Conservation (phyloP, 2,329 filamentous ascomycete species). For the Ceratocystis eucalypticola region DNA sequence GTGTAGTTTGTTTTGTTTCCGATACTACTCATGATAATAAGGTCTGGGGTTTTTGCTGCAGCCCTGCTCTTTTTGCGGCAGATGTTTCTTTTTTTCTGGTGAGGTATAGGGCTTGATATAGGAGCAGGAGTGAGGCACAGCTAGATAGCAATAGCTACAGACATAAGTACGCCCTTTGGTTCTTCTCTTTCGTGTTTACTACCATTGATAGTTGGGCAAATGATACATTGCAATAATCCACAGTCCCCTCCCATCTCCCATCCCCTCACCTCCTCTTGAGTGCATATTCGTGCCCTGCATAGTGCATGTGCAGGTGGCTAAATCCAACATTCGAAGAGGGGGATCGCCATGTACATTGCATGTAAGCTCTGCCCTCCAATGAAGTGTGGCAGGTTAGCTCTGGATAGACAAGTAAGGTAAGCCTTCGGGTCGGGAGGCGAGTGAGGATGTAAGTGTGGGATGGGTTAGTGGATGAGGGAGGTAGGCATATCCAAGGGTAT, state of each 20-base stretch:
- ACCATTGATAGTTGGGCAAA: too few relatives aligned
- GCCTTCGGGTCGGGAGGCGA: neutral
- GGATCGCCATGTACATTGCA: neutral
- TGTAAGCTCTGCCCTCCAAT: neutral
- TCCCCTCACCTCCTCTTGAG: neutral
- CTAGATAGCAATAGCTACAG: too few relatives aligned
- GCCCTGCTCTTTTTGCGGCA: neutral
- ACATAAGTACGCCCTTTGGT: too few relatives aligned
- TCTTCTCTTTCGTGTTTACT: too few relatives aligned
- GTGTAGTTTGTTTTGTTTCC: neutral
- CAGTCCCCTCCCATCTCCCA: neutral
- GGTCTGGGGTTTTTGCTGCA: neutral
- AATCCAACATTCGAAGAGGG: neutral
- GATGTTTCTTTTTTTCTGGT: neutral
- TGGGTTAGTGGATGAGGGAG: neutral
- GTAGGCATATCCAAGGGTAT: neutral
- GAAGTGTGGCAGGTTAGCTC: neutral
- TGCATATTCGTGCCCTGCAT: conserved; percentile 4
- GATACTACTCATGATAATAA: neutral
- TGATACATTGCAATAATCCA: neutral
- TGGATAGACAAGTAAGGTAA: neutral
- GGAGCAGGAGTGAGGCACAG: neutral
- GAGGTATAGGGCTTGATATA: neutral
- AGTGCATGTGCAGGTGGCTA: neutral
- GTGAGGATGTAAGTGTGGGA: neutral